A percentile compares a stretch with the other conserved stretches of the same genome.
These are phyloP conservation scores for Penicillium taxi DNA, from an alignment of 495 filamentous ascomycete species.

Conservation along the genomic window DNA sequence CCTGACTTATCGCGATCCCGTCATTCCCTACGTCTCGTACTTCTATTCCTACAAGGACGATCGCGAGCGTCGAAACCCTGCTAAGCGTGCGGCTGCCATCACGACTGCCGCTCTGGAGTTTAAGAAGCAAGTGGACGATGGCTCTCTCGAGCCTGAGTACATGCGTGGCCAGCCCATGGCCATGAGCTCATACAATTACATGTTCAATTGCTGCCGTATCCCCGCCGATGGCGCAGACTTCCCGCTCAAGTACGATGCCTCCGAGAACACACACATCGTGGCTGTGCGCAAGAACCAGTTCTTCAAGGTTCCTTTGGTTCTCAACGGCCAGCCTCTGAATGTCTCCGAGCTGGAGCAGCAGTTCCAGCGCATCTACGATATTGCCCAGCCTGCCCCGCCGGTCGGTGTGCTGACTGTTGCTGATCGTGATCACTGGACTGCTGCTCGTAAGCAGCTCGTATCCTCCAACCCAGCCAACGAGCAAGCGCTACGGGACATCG, in stretches of 20 bases:
- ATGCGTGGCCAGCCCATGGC: slow-evolving; percentile 93
- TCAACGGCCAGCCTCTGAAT: slow-evolving; percentile 75
- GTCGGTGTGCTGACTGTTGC: slow-evolving; percentile 83
- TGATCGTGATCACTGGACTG: slow-evolving; percentile 89
- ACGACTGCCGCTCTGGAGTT: slow-evolving; percentile 80
- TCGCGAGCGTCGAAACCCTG: slow-evolving; percentile 74
- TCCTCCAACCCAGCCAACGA: slow-evolving; percentile 68
- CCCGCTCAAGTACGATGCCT: slow-evolving; percentile 68
- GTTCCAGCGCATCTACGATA: slow-evolving; percentile 77
- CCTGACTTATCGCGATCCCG: slow-evolving; percentile 85
- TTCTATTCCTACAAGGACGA: slow-evolving; percentile 99
- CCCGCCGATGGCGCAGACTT: slow-evolving; percentile 76
- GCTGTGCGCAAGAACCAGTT: slow-evolving; percentile 94
- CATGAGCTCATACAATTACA: slow-evolving; percentile 97
- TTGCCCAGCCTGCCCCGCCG: slow-evolving; percentile 58
- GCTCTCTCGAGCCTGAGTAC: slow-evolving; percentile 90
- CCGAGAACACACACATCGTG: slow-evolving; percentile 75
- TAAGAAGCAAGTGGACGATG: slow-evolving; percentile 81
- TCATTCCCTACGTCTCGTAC: slow-evolving; percentile 98
- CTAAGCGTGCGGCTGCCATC: slow-evolving; percentile 87
- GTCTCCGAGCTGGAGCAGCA: slow-evolving; percentile 80
- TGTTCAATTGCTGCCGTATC: slow-evolving; percentile 93
- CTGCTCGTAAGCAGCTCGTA: slow-evolving; percentile 70
- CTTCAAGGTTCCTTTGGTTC: slow-evolving; percentile 73
- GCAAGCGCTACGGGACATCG: slow-evolving; percentile 66